Evolutionary conservation across 176 grass and related monocot genomes (phyloP).

Genomic region (Hordeum marinum): DNA sequence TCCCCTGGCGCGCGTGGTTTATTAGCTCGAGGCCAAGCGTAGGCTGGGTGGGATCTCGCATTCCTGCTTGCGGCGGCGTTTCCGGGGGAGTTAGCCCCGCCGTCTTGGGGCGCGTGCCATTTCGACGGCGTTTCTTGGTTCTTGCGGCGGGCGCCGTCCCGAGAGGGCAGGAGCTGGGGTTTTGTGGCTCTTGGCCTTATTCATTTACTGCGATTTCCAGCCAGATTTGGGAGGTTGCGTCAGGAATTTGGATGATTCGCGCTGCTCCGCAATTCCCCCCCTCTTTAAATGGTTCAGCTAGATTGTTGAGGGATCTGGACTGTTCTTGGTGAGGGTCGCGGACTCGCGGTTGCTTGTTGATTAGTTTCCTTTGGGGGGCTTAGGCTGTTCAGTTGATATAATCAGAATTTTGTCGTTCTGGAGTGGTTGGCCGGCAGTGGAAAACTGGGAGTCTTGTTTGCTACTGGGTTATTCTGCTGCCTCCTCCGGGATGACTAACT

Average conservation of each 20-base stretch:
- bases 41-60: not conserved
- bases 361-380: no score
- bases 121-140: conserved; percentile 2
- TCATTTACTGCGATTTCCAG: not conserved
- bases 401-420: not conserved
- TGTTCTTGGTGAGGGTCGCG: not conserved
- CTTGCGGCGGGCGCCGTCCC: not conserved
- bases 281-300: not conserved
- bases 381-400: not conserved
- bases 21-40: not conserved
- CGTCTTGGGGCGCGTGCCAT: not conserved
- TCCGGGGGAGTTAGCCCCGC: not conserved
- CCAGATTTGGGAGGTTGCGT: not conserved
- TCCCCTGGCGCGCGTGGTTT: not conserved
- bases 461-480: not conserved
- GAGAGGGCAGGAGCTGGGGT: not conserved
- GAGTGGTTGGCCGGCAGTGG: not conserved
- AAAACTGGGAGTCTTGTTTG: not conserved
- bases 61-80: not conserved
- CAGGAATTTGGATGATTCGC: not conserved
- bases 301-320: not conserved
- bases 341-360: not conserved
- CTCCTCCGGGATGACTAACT: not conserved
- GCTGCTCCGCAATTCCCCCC: not conserved
- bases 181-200: not conserved